A percentile compares a stretch with the other conserved stretches of the same genome.
phyloP scores from a whole-genome alignment of 2,329 filamentous ascomycete species.

The Colletotrichum musicola region DNA sequence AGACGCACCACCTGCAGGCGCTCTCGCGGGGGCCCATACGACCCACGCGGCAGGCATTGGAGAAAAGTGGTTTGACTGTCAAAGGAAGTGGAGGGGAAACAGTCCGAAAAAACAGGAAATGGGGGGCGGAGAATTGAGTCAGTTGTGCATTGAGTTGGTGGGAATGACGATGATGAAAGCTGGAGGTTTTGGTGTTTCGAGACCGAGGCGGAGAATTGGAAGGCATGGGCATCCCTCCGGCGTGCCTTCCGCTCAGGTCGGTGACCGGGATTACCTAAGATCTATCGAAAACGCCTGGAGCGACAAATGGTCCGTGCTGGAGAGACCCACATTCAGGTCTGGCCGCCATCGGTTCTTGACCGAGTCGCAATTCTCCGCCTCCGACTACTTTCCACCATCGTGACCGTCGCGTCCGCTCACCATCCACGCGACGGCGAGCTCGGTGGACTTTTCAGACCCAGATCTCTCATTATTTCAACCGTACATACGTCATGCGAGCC shows the following conservation, averaged over 20 bases:
- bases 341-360: background rate
- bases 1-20: slow-evolving; percentile 13
- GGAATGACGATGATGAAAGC: background rate
- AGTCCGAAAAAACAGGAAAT: background rate
- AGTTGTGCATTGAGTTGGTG: slow-evolving; percentile 20
- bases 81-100: background rate
- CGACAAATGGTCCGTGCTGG: background rate
- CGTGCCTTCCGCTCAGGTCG: no score
- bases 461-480: background rate
- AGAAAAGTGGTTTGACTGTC: slow-evolving; percentile 9
- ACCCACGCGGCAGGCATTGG: slow-evolving; percentile 24
- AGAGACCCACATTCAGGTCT: background rate
- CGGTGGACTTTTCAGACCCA: slow-evolving; percentile 6
- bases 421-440: slow-evolving; percentile 10
- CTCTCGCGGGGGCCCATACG: slow-evolving; percentile 33
- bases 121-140: slow-evolving; percentile 36
- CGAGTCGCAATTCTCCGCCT: slow-evolving; percentile 31
- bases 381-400: background rate
- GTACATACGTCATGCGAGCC: slow-evolving; percentile 23
- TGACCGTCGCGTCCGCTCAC: slow-evolving; percentile 14
- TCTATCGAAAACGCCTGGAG: background rate
- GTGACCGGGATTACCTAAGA: no score
- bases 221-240: slow-evolving; percentile 1
- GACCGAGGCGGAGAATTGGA: slow-evolving; percentile 28
- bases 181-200: background rate